Evolutionary conservation across 208 protist genomes (phyloP).

Genomic region (Eutreptiella sp.): DNA sequence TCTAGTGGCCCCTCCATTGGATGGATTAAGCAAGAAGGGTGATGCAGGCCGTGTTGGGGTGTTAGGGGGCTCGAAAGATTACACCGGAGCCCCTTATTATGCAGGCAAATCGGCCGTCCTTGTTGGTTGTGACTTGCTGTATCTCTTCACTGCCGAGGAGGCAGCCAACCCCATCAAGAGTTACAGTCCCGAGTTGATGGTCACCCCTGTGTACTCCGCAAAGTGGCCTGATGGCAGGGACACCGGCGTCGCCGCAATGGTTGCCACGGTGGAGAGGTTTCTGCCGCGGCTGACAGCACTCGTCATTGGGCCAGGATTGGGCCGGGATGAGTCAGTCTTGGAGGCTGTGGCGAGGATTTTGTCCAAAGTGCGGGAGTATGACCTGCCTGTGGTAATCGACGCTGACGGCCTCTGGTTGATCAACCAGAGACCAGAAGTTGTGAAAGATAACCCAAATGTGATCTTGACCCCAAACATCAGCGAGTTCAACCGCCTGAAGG

Average conservation of each 20-base stretch:
- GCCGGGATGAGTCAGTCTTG: slow-evolving; percentile 8
- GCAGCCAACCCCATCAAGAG: slow-evolving; percentile 47
- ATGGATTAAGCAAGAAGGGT: slow-evolving; percentile 32
- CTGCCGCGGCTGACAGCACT: not conserved
- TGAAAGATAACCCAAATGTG: slow-evolving; percentile 1
- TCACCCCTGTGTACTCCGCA: slow-evolving; percentile 24
- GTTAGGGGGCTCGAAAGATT: slow-evolving; percentile 35
- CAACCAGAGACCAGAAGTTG: slow-evolving; percentile 7
- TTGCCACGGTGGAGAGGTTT: not conserved
- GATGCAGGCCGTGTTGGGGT: slow-evolving; percentile 31
- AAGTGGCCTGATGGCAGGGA: too few species aligned
- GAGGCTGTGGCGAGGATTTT: not conserved
- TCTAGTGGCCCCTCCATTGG: slow-evolving; percentile 27
- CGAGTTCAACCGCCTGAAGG: too few species aligned
- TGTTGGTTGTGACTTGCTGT: slow-evolving; percentile 22
- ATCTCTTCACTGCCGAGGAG: slow-evolving; percentile 25
- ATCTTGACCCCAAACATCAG: slow-evolving; percentile 27
- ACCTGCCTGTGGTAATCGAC: slow-evolving; percentile 29
- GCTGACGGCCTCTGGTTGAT: slow-evolving; percentile 32
- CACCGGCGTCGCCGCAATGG: slow-evolving; percentile 1
- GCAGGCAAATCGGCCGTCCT: slow-evolving; percentile 28
- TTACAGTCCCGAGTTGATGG: slow-evolving; percentile 51
- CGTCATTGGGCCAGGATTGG: slow-evolving; percentile 34
- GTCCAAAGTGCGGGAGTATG: not conserved
- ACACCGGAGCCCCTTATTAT: slow-evolving; percentile 47